phyloP scores from a whole-genome alignment of 768 basidiomycete genomes.

The Mycena kentingensis region DNA sequence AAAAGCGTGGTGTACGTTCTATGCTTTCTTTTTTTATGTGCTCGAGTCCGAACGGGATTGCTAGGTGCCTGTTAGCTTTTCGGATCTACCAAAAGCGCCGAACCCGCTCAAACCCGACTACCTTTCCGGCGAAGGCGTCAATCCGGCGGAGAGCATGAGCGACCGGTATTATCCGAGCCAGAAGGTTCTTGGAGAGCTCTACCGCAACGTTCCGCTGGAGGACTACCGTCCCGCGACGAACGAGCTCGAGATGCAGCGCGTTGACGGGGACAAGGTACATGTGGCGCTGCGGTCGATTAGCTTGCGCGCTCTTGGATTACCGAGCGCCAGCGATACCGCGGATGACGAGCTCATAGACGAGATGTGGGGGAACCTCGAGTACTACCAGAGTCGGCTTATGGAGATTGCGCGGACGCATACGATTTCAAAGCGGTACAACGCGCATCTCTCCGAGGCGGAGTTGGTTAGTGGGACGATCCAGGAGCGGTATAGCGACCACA shows the following conservation, averaged over 20 bases:
- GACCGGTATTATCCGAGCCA: conserved; percentile 40
- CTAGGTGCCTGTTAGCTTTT: conserved; percentile 36
- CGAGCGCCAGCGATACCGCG: conserved; percentile 18
- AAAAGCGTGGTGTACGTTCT: conserved; percentile 40
- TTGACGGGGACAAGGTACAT: conserved; percentile 25
- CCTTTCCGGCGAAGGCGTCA: conserved; percentile 42
- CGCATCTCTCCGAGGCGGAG: conserved; percentile 44
- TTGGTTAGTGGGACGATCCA: conserved; percentile 48
- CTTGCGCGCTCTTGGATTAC: conserved; percentile 37
- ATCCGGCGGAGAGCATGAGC: conserved; percentile 19
- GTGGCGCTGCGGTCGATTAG: conserved; percentile 26
- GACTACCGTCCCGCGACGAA: conserved; percentile 31
- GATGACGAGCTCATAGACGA: conserved; percentile 33
- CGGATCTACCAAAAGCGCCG: conserved; percentile 34
- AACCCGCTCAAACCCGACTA: conserved; percentile 41
- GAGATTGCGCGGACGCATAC: conserved; percentile 40
- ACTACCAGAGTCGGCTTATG: conserved; percentile 36
- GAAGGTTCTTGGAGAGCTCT: conserved; percentile 47
- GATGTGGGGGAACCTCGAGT: conserved; percentile 40
- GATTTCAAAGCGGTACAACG: conserved; percentile 37
- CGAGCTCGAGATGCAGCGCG: conserved; percentile 8
- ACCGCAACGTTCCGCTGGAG: conserved; percentile 43
- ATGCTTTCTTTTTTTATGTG: background rate
- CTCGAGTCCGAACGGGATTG: background rate
- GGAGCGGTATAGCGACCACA: conserved; percentile 45